Percentiles rank a stretch among this genome's conserved stretches.
Conservation (phyloP, 306 rosid genomes). For the Pyrus betulifolia region DNA sequence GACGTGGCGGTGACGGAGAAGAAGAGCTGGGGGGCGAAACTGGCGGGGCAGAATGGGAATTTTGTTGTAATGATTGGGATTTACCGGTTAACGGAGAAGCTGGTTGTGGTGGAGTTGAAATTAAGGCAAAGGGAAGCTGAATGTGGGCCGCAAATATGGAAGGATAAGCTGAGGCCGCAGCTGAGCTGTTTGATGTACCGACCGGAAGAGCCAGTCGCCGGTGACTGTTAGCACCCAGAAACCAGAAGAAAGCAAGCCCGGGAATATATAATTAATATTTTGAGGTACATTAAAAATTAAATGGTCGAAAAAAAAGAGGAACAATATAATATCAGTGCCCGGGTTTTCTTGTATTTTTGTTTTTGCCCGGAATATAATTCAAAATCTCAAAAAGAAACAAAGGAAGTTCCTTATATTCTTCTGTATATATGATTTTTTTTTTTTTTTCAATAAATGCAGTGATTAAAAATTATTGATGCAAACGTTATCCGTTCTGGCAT, state of each 20-base stretch:
- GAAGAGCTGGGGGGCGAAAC: conserved; percentile 23
- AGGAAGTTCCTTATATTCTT: background rate
- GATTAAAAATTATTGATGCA: background rate
- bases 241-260: no score
- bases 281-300: background rate
- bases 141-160: conserved; percentile 29
- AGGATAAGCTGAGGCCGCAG: conserved; percentile 38
- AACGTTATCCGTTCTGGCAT: background rate
- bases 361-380: conserved; percentile 3
- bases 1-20: conserved; percentile 23
- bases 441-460: background rate
- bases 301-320: background rate
- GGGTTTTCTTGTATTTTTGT: background rate
- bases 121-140: conserved; percentile 5
- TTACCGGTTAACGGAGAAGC: conserved; percentile 58
- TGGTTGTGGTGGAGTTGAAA: conserved; percentile 51
- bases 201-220: conserved; percentile 23
- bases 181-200: conserved; percentile 25
- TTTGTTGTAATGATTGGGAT: conserved; percentile 19
- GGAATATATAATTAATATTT: background rate
- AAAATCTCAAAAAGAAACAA: background rate
- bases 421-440: background rate
- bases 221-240: background rate
- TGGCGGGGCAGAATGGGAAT: conserved; percentile 55
- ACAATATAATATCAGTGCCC: background rate